phyloP scores from a whole-genome alignment of 148 eudicot species.

The Euryodendron excelsum region DNA sequence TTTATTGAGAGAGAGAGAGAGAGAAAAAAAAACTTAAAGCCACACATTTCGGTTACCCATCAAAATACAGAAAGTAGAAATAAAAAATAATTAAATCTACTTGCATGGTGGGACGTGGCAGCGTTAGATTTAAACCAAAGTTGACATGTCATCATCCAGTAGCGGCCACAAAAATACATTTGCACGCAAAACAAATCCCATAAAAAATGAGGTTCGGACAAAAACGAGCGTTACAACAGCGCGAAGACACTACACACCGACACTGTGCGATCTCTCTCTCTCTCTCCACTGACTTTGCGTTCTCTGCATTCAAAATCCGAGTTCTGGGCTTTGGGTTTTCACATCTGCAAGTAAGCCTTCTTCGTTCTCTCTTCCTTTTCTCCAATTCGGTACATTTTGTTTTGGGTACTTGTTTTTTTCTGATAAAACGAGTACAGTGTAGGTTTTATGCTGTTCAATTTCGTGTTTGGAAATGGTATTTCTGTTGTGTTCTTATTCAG shows the following conservation, averaged over 20 bases:
- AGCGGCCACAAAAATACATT: background rate
- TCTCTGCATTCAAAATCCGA: background rate
- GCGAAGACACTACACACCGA: background rate
- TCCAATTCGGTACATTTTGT: background rate
- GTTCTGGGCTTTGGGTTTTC: background rate
- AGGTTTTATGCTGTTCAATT: background rate
- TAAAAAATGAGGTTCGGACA: background rate
- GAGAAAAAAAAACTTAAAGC: no score
- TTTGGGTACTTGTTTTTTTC: background rate
- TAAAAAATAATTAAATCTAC: no score
- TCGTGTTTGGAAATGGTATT: slow-evolving; percentile 2
- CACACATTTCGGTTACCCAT: no score
- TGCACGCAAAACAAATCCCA: background rate
- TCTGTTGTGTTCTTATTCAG: background rate
- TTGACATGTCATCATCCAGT: slow-evolving; percentile 5
- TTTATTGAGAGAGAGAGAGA: no score
- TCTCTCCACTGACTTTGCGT: background rate
- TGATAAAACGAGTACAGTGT: background rate
- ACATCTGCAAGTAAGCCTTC: background rate
- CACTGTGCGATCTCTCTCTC: background rate
- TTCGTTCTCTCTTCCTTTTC: background rate
- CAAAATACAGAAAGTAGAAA: no score
- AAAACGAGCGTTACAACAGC: background rate
- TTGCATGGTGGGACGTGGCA: slow-evolving; percentile 7
- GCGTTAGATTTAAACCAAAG: no score